Base-by-base conservation (phyloP, 345 rosid species). In the Moringa oleifera region DNA sequence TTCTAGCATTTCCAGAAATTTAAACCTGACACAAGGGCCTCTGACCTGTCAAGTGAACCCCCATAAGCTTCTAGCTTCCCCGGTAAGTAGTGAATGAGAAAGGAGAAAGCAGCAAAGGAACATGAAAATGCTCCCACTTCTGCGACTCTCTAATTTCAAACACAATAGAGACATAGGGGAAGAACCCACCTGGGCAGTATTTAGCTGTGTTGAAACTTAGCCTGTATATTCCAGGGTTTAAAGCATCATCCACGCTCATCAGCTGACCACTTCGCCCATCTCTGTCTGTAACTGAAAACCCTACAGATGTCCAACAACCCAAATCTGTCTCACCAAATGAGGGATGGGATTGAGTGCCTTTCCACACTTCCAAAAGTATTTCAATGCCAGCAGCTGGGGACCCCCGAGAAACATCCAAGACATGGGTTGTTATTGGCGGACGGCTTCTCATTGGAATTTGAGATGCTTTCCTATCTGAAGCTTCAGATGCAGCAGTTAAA, bases 351-450 rank as follows among this genome's bases (percentile, higher is more conserved):
- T 62, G 72, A 37, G 25, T 46, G 66, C 86, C 83, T 46, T 67
- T 74, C 97, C 97, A 90, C 69, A 81, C 80, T 61, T 94, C 96
- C 68, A 94, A 63, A 41, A 51, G 58, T 25, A 94, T 84, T 68
- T 90, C 95, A 69, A 90, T 62, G 23, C 88, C 99, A 52, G 79
- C 77, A 63, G 89, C 99, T 16, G 97, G 97, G 66, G 77, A 64
- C 28, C 97, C 99, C 55, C 72, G 77, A 25, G 97, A 83, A 69
- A 88, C 89, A 75, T 94, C 97, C 68, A 94, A 80, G 23, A 94
- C 88, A 76, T 94, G 99, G 31, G 97, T 86, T 8, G 97, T 88
- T 68, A 94, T 86, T 17, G 97, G 99, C 20, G 91, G 96, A 24
- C 95, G 87, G 19, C 75, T 77, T 71, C 89, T 81, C 64, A 70